These are phyloP conservation scores for Emmonsiellopsis sp. DNA, from an alignment of 2,329 filamentous ascomycete genomes.

Conservation along the genomic window DNA sequence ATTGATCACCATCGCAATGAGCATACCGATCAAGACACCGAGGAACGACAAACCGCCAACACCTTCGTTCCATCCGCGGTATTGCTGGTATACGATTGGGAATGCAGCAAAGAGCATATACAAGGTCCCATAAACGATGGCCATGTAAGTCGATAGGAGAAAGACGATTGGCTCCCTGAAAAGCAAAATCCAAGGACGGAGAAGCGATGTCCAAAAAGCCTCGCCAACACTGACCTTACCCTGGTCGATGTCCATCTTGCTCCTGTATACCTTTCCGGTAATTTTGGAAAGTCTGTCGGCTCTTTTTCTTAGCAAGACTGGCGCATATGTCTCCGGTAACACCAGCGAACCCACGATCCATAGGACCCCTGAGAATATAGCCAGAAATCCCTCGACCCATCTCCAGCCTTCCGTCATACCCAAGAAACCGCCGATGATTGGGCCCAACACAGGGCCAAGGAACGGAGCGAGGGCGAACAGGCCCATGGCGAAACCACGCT, in stretches of 20 bases:
- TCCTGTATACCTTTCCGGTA: slow-evolving; percentile 50
- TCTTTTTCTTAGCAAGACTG: slow-evolving; percentile 46
- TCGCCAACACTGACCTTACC: slow-evolving; percentile 36
- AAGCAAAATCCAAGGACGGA: slow-evolving; percentile 59
- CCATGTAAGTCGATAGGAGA: slow-evolving; percentile 57
- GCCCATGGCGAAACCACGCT: slow-evolving; percentile 47
- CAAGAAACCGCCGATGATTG: slow-evolving; percentile 56
- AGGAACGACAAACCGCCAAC: slow-evolving; percentile 58
- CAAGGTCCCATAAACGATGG: slow-evolving; percentile 40
- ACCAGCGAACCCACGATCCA: slow-evolving; percentile 45
- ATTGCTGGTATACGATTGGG: slow-evolving; percentile 56
- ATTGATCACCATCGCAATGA: slow-evolving; percentile 46
- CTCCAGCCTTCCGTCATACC: slow-evolving; percentile 54
- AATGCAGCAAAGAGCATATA: slow-evolving; percentile 54
- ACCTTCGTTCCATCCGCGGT: slow-evolving; percentile 51
- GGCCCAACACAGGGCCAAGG: slow-evolving; percentile 52
- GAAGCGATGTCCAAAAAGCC: slow-evolving; percentile 49
- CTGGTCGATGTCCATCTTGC: slow-evolving; percentile 41
- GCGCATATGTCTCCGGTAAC: slow-evolving; percentile 54
- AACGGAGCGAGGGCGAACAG: slow-evolving; percentile 58
- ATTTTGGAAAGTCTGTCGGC: slow-evolving; percentile 43
- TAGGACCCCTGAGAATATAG: slow-evolving; percentile 52
- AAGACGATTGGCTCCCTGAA: slow-evolving; percentile 63
- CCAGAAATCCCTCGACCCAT: slow-evolving; percentile 54
- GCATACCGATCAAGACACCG: slow-evolving; percentile 60